These are phyloP conservation scores for Schizophyllum commune DNA, from an alignment of 1,284 basidiomycete species.

Conservation along the genomic window DNA sequence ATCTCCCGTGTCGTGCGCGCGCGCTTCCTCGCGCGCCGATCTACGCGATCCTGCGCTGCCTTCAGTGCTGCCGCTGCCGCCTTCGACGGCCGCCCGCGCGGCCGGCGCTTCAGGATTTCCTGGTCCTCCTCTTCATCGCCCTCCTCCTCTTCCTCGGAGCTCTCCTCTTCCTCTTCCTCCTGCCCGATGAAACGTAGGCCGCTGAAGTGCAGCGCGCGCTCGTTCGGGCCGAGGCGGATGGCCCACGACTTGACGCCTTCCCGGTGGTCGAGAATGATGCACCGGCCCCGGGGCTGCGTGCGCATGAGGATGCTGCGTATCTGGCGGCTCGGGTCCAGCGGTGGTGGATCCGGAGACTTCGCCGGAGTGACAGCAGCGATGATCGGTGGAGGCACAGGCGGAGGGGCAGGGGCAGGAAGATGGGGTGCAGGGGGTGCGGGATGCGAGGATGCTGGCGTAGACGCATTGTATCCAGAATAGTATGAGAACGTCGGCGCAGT, in stretches of 20 bases:
- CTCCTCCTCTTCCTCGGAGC: slow-evolving; percentile 35
- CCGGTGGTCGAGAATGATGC: slow-evolving; percentile 45
- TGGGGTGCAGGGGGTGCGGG: slow-evolving; percentile 9
- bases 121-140: slow-evolving; percentile 36
- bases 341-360: slow-evolving; percentile 33
- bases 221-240: slow-evolving; percentile 45
- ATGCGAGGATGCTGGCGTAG: slow-evolving; percentile 6
- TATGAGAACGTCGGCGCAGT: neutral
- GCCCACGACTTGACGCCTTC: slow-evolving; percentile 66
- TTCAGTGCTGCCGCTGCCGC: slow-evolving; percentile 19
- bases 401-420: slow-evolving; percentile 5
- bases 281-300: slow-evolving; percentile 50
- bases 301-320: slow-evolving; percentile 43
- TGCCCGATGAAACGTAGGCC: slow-evolving; percentile 31
- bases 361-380: slow-evolving; percentile 26
- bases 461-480: neutral
- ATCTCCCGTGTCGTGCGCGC: slow-evolving; percentile 37
- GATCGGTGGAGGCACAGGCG: slow-evolving; percentile 6
- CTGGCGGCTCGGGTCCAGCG: slow-evolving; percentile 32
- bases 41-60: neutral
- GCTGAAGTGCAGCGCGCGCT: slow-evolving; percentile 42
- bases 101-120: slow-evolving; percentile 8
- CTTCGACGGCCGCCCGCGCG: neutral
- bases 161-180: slow-evolving; percentile 42
- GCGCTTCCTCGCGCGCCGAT: slow-evolving; percentile 24